These are phyloP conservation scores for Corymbia citriodora DNA, from an alignment of 441 rosid species.

Conservation along the genomic window DNA sequence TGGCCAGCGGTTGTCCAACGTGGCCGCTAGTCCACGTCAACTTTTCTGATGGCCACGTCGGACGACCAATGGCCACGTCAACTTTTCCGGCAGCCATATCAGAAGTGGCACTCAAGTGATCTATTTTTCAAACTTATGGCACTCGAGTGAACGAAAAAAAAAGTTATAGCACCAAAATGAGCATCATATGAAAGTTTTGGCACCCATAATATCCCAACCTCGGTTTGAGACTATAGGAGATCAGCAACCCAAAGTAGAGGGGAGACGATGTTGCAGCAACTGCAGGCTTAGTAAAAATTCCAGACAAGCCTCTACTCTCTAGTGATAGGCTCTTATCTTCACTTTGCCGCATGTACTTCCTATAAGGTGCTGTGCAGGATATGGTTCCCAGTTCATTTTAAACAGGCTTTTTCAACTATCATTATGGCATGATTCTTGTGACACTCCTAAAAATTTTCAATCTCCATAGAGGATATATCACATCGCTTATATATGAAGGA, in stretches of 20 bases:
- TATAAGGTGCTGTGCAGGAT: not conserved
- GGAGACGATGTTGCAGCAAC: not conserved
- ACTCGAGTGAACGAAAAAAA: too few species aligned
- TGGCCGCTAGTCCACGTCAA: too few species aligned
- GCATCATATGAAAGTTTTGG: too few species aligned
- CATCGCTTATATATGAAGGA: not conserved
- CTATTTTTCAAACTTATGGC: too few species aligned
- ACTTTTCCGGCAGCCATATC: too few species aligned
- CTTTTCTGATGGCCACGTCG: too few species aligned
- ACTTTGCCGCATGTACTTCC: not conserved
- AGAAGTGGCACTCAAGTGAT: too few species aligned
- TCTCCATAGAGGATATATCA: not conserved
- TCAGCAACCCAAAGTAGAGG: not conserved
- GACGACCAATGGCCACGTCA: too few species aligned
- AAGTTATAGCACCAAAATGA: too few species aligned
- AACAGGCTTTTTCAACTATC: not conserved
- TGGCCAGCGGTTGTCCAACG: too few species aligned
- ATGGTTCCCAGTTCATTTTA: not conserved
- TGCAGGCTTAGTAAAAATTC: not conserved
- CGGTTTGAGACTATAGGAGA: not conserved
- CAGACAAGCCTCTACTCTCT: not conserved
- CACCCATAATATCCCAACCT: not conserved
- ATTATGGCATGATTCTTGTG: not conserved
- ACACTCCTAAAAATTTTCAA: not conserved
- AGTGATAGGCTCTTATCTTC: not conserved